Percentiles rank a stretch among this genome's conserved stretches.
phyloP scores from a whole-genome alignment of 1,139 yeast species.

The Yamadazyma conglobata region DNA sequence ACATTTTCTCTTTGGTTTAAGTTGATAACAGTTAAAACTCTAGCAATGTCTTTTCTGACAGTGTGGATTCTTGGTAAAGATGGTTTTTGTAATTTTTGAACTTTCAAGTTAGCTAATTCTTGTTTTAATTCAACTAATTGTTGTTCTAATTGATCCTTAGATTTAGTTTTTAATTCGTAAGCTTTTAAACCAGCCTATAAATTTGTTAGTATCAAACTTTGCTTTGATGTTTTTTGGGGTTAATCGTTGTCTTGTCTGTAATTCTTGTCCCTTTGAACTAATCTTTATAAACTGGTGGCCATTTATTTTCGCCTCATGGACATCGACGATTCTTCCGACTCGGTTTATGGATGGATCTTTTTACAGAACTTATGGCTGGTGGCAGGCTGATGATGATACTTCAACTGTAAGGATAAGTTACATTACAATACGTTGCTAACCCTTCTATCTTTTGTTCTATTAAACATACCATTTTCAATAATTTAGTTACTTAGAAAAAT shows the following conservation, averaged over 20 bases:
- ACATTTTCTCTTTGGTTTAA: conserved; percentile 94
- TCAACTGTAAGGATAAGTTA: too few relatives aligned
- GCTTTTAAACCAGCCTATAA: conserved; percentile 85
- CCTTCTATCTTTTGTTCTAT: too few relatives aligned
- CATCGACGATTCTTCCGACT: too few relatives aligned
- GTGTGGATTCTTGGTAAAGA: conserved; percentile 93
- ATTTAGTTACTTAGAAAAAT: conserved; percentile 10
- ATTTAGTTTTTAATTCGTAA: conserved; percentile 95
- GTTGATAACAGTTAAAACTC: conserved; percentile 96
- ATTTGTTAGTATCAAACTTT: conserved; percentile 16
- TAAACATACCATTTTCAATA: conserved; percentile 13
- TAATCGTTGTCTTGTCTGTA: too few relatives aligned
- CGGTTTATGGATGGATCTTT: too few relatives aligned
- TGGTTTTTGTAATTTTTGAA: conserved; percentile 90
- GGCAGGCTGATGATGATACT: too few relatives aligned
- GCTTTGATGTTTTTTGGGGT: too few relatives aligned
- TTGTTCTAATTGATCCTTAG: conserved; percentile 93
- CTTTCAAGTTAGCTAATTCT: conserved; percentile 95
- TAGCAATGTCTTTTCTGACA: conserved; percentile 98
- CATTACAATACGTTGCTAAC: too few relatives aligned
- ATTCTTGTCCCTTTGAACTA: too few relatives aligned
- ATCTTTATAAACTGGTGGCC: too few relatives aligned
- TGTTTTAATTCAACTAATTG: conserved; percentile 96
- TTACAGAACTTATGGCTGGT: too few relatives aligned
- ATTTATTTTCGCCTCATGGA: too few relatives aligned